Evolutionary conservation across 2,329 filamentous ascomycete genomes (phyloP).

Genomic region (Sporothrix phasma): DNA sequence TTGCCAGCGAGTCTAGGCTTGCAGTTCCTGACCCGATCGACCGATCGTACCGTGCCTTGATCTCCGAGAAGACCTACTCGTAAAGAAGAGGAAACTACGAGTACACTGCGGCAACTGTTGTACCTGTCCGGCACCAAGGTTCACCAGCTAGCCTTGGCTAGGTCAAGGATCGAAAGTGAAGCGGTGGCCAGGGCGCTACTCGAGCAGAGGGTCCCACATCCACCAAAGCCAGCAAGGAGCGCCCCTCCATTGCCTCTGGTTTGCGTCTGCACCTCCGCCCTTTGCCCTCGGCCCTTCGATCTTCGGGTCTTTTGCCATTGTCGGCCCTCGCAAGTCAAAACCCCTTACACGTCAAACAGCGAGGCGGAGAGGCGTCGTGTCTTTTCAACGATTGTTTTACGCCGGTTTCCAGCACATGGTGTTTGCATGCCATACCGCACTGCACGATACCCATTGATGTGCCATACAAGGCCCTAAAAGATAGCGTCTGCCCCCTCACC

Average conservation of each 20-base stretch:
- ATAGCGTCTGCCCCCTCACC: conserved; percentile 16
- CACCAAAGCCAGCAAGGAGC: conserved; percentile 9
- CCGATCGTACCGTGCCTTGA: not conserved
- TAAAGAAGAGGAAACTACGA: too few relatives aligned
- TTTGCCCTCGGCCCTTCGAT: not conserved
- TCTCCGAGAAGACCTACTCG: not conserved
- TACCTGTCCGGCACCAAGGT: conserved; percentile 6
- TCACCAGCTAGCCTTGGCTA: conserved; percentile 1
- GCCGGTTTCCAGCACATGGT: conserved; percentile 6
- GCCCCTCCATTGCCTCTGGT: conserved; percentile 3
- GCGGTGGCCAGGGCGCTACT: conserved; percentile 16
- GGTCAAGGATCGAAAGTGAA: not conserved
- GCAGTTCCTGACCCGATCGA: not conserved
- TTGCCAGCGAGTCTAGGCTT: not conserved
- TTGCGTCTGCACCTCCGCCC: not conserved
- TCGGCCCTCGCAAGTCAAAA: conserved; percentile 4
- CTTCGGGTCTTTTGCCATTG: not conserved
- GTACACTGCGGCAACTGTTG: not conserved
- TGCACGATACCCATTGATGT: conserved; percentile 1
- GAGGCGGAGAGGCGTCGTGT: conserved; percentile 5
- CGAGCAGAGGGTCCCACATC: conserved; percentile 14
- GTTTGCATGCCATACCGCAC: not conserved
- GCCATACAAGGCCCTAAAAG: conserved; percentile 11
- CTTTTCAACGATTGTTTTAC: not conserved
- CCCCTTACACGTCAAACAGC: not conserved